These are phyloP conservation scores for Leersia perrieri DNA, from an alignment of 176 grass and related monocot genomes.

Conservation along the genomic window DNA sequence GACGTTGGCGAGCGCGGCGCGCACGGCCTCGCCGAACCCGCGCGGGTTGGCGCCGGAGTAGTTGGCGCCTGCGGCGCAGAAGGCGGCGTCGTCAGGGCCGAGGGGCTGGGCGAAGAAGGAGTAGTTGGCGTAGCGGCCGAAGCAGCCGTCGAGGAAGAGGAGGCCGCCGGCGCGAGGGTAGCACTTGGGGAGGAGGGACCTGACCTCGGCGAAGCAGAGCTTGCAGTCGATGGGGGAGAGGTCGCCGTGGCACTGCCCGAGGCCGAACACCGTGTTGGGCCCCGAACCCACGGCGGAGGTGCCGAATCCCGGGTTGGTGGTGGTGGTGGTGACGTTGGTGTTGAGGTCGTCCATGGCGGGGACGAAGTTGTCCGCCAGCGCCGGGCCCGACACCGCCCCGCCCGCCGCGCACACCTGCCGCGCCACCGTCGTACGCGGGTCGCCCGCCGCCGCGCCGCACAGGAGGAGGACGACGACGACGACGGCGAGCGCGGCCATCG, in stretches of 20 bases:
- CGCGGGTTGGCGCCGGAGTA: constrained; percentile 23
- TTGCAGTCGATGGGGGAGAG: constrained; percentile 64
- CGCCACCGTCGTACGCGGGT: constrained; percentile 45
- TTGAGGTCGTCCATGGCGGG: constrained; percentile 73
- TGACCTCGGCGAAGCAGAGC: constrained; percentile 78
- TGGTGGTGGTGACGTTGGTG: constrained; percentile 50
- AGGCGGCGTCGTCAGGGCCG: constrained; percentile 13
- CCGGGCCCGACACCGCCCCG: constrained; percentile 29
- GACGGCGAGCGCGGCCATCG: background rate
- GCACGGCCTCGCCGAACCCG: constrained; percentile 46
- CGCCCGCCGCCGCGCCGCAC: constrained; percentile 15
- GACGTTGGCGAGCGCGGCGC: constrained; percentile 45
- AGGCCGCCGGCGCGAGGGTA: constrained; percentile 60
- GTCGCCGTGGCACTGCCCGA: constrained; percentile 74
- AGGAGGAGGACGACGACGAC: background rate
- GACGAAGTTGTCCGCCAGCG: constrained; percentile 66
- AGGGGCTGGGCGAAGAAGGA: constrained; percentile 59
- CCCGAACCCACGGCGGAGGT: constrained; percentile 37
- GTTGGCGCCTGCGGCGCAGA: constrained; percentile 24
- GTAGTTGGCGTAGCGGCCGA: constrained; percentile 71
- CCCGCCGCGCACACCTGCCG: constrained; percentile 36
- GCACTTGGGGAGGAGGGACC: constrained; percentile 78
- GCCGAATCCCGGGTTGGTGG: no score
- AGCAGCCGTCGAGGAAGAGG: constrained; percentile 78
- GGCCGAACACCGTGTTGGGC: constrained; percentile 61